Conservation (phyloP, 345 rosid species). For the Viola odorata region DNA sequence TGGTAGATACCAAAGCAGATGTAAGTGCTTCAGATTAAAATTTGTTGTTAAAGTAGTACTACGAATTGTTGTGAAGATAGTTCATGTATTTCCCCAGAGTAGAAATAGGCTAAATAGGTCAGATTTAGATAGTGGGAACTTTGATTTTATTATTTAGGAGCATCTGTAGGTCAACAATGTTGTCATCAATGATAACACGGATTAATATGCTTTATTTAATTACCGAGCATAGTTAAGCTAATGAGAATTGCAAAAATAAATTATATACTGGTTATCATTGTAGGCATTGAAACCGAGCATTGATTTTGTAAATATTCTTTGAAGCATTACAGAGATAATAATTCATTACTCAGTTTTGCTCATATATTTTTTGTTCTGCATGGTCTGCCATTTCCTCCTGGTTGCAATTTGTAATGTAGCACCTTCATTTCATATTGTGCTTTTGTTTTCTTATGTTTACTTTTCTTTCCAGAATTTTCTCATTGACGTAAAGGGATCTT, state of each 20-base stretch:
- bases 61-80: background rate
- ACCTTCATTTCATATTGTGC: too few species aligned
- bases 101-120: background rate
- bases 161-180: background rate
- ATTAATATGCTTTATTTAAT: background rate
- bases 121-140: background rate
- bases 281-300: too few species aligned
- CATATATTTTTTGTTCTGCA: too few species aligned
- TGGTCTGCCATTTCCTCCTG: too few species aligned
- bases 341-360: too few species aligned
- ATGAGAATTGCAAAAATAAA: background rate
- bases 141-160: background rate
- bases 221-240: background rate
- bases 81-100: background rate
- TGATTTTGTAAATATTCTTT: background rate
- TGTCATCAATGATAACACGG: background rate
- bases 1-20: conserved; percentile 67
- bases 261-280: background rate
- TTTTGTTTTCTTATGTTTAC: too few species aligned
- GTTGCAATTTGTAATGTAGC: too few species aligned
- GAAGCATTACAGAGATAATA: background rate
- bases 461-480: conserved; percentile 50
- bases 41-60: background rate
- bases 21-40: conserved; percentile 39
- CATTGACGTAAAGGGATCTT: conserved; percentile 75